These are phyloP conservation scores for Euryodendron excelsum DNA, from an alignment of 148 eudicot genomes.

Conservation along the genomic window DNA sequence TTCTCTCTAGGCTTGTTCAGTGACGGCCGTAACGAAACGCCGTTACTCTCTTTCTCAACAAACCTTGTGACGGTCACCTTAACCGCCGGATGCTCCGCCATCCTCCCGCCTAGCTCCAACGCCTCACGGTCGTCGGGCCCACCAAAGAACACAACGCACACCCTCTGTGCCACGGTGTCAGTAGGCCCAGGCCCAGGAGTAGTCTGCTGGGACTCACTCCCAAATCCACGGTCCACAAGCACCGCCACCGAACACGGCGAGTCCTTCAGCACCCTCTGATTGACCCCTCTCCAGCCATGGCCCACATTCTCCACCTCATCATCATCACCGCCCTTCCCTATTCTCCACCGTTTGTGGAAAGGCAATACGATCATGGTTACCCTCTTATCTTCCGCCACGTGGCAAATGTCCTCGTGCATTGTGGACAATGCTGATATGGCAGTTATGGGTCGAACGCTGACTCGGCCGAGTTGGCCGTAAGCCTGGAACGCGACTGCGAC, in stretches of 20 bases:
- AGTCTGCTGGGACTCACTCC: conserved; percentile 10
- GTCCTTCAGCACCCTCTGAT: conserved; percentile 44
- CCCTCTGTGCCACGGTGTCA: conserved; percentile 9
- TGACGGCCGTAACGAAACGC: not conserved
- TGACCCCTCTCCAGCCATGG: conserved; percentile 54
- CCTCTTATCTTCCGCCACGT: conserved; percentile 43
- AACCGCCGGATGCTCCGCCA: conserved; percentile 55
- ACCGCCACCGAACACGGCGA: conserved; percentile 61
- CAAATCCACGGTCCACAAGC: conserved; percentile 52
- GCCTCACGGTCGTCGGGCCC: conserved; percentile 67
- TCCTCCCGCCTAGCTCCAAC: conserved; percentile 44
- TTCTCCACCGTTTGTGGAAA: conserved; percentile 51
- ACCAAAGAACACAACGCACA: conserved; percentile 57
- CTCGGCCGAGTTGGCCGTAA: conserved; percentile 35
- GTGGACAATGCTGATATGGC: conserved; percentile 43
- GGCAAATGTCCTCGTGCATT: conserved; percentile 67
- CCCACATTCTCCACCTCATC: conserved; percentile 43
- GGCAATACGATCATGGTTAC: conserved; percentile 49
- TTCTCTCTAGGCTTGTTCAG: conserved; percentile 3
- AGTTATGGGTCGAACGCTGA: conserved; percentile 38
- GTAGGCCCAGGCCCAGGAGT: conserved; percentile 1
- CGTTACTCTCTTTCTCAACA: not conserved
- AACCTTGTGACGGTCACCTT: conserved; percentile 35
- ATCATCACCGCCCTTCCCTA: not conserved
- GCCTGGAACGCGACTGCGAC: conserved; percentile 38